Base-by-base conservation (phyloP, 1,284 basidiomycete genomes). In the Boletus nobilissimus region DNA sequence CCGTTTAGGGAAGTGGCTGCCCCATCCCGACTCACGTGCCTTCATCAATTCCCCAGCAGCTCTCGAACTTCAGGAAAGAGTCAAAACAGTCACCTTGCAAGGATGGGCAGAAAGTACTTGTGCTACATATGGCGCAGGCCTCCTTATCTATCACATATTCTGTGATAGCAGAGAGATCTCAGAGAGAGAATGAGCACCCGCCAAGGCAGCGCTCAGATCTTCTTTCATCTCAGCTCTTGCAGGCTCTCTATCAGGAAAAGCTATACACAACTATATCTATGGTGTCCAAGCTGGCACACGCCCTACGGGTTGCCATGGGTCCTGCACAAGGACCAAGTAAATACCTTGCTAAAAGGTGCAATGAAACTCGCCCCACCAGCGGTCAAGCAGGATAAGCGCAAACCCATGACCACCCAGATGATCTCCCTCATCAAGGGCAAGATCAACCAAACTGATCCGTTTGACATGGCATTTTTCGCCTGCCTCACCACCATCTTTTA, bases 191-290 rank as follows among this genome's bases (percentile, higher is more conserved):
- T 2, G 11, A 0, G n/a, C 66, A 0, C 75, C 40, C 0, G 68
- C 64, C 1, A 51, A 22, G 0, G 38, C 72, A 9, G 14, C 24
- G 0, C 0, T 40, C 9, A 5, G 75, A 0, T 18, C 63, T 0
- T 26, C 40, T 0, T 76, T 76, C 26, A 40, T 76, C 1, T 76
- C 51, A 18, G 40, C 9, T 0, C 66, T 77, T 1, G 26, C 66
- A 1, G 63, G 76, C 2, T 26, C 36, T 0, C 22, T 24, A 24
- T 72, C 26, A 3, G 62, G 60, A 1, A 60, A 40, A 22, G 40
- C 66, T 0, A 70, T 77, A 0, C 13, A 51, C 18, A 77, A 77
- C 34, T 77, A 77, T 3, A 3, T 73, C 13, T 62, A 68, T 2
- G 34, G 39, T 0, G 16, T 77, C 0, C 38, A 3, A 1, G 46